Base-by-base conservation (phyloP, 768 basidiomycete species). In the Lactifluus rugatus region DNA sequence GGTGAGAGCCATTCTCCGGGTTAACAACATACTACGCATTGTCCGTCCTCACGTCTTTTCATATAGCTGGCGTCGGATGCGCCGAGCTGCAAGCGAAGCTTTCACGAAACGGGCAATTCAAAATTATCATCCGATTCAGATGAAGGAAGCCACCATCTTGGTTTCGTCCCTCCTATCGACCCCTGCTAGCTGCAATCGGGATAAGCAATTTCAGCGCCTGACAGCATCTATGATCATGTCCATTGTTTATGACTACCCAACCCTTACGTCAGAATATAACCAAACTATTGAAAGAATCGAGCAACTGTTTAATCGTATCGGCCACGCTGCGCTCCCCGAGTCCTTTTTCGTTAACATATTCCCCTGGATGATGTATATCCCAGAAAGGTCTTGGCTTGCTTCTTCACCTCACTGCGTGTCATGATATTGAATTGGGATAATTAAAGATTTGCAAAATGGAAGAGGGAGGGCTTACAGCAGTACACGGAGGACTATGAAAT, bases 51-150 rank as follows among this genome's bases (percentile, higher is more conserved):
- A 48, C 7, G 7, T 32, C 16, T 17, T 14, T 23, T 26, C n/a
- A 8, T 32, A 16, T 56, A 73, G 71, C 13, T 72, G 71, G 71
- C 66, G 70, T 26, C 61, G 69, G 16, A 68, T 71, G 67, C 68
- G 71, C 21, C 66, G 70, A 11, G 67, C 68, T 2, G 65, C 66
- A 1, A 68, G 72, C 48, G 71, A 71, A 41, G 67, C 68, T 2
- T 65, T 73, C 41, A 66, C 65, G 36, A 66, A 65, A 44, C 54
- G 59, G 14, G 59, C 57, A 2, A 57, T 65, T 7, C 56, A 56
- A 21, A 48, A 57, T 34, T 72, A 66, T 60, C 53, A 67, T 21
- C 55, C 66, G 1, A 50, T 67, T 44, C 70, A 72, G 55, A 54
- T 54, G n/a, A 61, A 57, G 17, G 72, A 73, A 60, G 66, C 72